These are phyloP conservation scores for Melampsora larici-populina DNA, from an alignment of 1,284 basidiomycete genomes.

Conservation along the genomic window DNA sequence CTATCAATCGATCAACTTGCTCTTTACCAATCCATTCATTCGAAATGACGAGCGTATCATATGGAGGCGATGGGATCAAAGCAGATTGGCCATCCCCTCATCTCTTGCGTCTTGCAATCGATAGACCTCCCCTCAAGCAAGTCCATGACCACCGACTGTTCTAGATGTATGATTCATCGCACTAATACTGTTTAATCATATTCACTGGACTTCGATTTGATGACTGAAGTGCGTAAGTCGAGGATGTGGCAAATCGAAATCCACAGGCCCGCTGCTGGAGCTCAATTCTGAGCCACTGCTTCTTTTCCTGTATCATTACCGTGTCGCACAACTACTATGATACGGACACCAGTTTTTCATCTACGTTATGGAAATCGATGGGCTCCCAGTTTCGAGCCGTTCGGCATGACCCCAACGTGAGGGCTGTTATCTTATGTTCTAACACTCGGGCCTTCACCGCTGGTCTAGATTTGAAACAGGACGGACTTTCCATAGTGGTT, in stretches of 20 bases:
- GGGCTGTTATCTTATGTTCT: constrained; percentile 50
- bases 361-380: constrained; percentile 49
- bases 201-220: neutral
- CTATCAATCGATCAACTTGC: too few species aligned
- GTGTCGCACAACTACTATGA: neutral
- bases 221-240: constrained; percentile 7
- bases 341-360: constrained; percentile 15
- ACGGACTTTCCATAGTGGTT: constrained; percentile 12
- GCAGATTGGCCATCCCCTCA: constrained; percentile 30
- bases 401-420: constrained; percentile 49
- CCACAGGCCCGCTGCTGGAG: neutral
- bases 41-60: neutral
- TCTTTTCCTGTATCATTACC: neutral
- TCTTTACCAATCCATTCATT: too few species aligned
- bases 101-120: constrained; percentile 20
- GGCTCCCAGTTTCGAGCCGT: constrained; percentile 48
- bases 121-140: constrained; percentile 38
- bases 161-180: constrained; percentile 4
- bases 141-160: neutral
- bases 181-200: neutral
- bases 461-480: constrained; percentile 50
- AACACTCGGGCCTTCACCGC: constrained; percentile 52
- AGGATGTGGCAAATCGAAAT: neutral
- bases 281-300: neutral
- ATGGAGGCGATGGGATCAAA: constrained; percentile 23